A percentile compares a stretch with the other conserved stretches of the same genome.
phyloP scores from a whole-genome alignment of 139 green algal species.

The Volvox africanus region DNA sequence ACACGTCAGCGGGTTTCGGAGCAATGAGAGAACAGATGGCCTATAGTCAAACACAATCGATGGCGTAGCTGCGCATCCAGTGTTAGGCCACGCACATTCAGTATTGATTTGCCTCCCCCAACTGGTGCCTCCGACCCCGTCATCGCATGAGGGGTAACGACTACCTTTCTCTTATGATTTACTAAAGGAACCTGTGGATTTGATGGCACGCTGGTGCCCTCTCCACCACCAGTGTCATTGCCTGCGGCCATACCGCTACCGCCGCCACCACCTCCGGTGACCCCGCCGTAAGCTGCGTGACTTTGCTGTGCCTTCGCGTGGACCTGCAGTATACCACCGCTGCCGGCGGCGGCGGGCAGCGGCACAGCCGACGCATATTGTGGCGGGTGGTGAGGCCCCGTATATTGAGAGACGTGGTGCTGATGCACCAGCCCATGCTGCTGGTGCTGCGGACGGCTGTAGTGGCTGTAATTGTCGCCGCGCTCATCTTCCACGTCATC shows the following conservation, averaged over 20 bases:
- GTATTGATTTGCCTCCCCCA: too few species aligned
- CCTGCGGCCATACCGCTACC: background rate
- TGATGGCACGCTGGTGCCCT: background rate
- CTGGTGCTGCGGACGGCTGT: slow-evolving; percentile 29
- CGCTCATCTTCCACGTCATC: slow-evolving; percentile 28
- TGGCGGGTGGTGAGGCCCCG: background rate
- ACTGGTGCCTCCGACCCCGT: too few species aligned
- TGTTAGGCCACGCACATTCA: too few species aligned
- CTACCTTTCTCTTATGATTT: slow-evolving; percentile 30
- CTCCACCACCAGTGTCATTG: background rate
- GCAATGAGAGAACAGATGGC: too few species aligned
- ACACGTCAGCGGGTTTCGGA: too few species aligned
- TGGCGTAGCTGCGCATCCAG: too few species aligned
- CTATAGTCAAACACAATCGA: too few species aligned
- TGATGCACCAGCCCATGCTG: background rate
- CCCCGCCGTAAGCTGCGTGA: background rate
- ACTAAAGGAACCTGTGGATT: background rate
- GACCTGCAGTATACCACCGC: background rate
- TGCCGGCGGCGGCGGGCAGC: background rate
- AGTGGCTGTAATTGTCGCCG: slow-evolving; percentile 47
- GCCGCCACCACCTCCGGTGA: background rate
- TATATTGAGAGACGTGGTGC: background rate
- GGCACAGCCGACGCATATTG: background rate
- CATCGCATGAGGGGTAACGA: too few species aligned
- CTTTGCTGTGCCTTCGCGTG: background rate